phyloP scores from a whole-genome alignment of 352 stramenopile species.

The Globisporangium iwayamae region DNA sequence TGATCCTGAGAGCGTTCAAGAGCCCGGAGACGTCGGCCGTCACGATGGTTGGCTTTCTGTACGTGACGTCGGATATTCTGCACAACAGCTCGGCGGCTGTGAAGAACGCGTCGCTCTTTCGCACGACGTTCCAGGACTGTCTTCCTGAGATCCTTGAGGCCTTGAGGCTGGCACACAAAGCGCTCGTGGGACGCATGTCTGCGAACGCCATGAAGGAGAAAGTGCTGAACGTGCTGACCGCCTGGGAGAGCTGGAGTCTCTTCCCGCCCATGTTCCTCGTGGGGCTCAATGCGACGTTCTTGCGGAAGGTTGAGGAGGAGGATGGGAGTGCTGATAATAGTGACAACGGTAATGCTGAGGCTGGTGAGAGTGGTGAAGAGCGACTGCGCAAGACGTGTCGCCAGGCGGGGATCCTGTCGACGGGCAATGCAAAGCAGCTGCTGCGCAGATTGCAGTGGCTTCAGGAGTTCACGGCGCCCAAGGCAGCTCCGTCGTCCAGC shows the following conservation, averaged over 20 bases:
- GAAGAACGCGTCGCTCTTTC: conserved; percentile 88
- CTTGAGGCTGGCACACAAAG: conserved; percentile 46
- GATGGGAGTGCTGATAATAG: conserved; percentile 24
- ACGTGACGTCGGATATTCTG: conserved; percentile 85
- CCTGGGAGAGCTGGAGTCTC: conserved; percentile 78
- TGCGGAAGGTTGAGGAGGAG: conserved; percentile 73
- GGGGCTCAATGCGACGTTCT: conserved; percentile 77
- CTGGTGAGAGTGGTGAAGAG: conserved; percentile 34
- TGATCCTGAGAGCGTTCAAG: conserved; percentile 46
- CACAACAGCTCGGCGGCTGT: conserved; percentile 87
- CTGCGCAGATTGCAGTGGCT: conserved; percentile 58
- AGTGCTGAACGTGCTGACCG: conserved; percentile 66
- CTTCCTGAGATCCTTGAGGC: conserved; percentile 72
- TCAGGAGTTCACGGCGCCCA: conserved; percentile 61
- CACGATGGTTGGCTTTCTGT: conserved; percentile 62
- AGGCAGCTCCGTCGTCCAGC: conserved; percentile 3
- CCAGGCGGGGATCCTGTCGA: conserved; percentile 61
- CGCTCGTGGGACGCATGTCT: conserved; percentile 69
- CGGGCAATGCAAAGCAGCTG: conserved; percentile 38
- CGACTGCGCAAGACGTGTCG: conserved; percentile 61
- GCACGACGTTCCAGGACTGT: conserved; percentile 80
- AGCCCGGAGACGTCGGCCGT: conserved; percentile 32
- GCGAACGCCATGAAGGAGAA: conserved; percentile 80
- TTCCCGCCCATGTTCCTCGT: conserved; percentile 73
- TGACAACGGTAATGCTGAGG: not conserved